Evolutionary conservation across 2,329 filamentous ascomycete species (phyloP).

Genomic region (Xylaria sp.): DNA sequence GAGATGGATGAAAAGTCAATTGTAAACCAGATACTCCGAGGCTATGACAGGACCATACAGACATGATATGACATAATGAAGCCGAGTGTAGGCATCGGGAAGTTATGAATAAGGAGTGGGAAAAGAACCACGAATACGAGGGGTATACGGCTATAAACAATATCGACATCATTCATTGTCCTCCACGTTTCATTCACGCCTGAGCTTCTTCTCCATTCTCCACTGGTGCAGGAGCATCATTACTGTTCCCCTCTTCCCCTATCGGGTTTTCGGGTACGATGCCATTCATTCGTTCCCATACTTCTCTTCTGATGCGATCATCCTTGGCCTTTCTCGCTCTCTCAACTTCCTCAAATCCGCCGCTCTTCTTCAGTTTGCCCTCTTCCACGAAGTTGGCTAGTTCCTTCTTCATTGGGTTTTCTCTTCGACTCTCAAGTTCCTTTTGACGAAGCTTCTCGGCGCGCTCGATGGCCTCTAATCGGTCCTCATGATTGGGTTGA

Average conservation of each 20-base stretch:
- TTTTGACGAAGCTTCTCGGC: slow-evolving; percentile 91
- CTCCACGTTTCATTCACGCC: slow-evolving; percentile 24
- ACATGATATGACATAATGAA: slow-evolving; percentile 24
- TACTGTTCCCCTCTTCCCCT: slow-evolving; percentile 51
- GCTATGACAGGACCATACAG: slow-evolving; percentile 28
- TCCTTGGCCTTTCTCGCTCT: slow-evolving; percentile 85
- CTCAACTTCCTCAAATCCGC: slow-evolving; percentile 94
- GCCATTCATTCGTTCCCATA: slow-evolving; percentile 75
- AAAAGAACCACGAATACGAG: slow-evolving; percentile 21
- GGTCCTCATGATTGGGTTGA: slow-evolving; percentile 91
- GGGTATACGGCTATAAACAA: slow-evolving; percentile 33
- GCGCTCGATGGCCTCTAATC: slow-evolving; percentile 95
- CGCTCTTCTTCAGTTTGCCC: slow-evolving; percentile 93
- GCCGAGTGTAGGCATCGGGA: slow-evolving; percentile 17
- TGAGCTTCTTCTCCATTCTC: slow-evolving; percentile 36
- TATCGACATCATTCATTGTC: slow-evolving; percentile 11
- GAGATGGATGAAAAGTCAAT: slow-evolving; percentile 11
- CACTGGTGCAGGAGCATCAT: slow-evolving; percentile 26
- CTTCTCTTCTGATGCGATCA: slow-evolving; percentile 84
- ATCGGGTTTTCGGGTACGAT: slow-evolving; percentile 57
- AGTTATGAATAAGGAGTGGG: slow-evolving; percentile 3
- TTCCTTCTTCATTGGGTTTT: slow-evolving; percentile 84
- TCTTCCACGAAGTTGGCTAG: slow-evolving; percentile 86
- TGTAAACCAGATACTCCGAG: slow-evolving; percentile 30
- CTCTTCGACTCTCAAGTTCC: slow-evolving; percentile 81